Conservation (phyloP, 75 land plant genomes). For the Adiantum capillusveneris region DNA sequence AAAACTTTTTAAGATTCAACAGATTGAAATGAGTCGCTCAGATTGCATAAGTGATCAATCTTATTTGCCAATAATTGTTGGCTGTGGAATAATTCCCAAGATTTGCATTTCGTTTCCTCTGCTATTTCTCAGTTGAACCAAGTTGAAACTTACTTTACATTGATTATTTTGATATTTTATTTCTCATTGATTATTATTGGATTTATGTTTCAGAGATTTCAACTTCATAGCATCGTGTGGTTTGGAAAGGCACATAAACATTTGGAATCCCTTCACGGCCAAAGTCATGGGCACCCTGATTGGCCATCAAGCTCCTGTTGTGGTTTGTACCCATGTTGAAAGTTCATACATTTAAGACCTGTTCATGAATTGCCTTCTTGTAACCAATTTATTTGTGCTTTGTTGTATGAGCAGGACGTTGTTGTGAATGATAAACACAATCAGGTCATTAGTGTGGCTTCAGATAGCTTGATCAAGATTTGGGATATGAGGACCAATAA, state of each 20-base stretch:
- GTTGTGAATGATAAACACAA: conserved; percentile 29
- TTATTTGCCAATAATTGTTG: too few species aligned
- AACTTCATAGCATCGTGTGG: conserved; percentile 37
- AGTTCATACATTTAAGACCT: not conserved
- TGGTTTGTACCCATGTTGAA: conserved; percentile 8
- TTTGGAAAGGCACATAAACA: conserved; percentile 32
- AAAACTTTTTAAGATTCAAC: too few species aligned
- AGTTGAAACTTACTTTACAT: too few species aligned
- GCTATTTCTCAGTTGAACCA: too few species aligned
- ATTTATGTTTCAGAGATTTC: conserved; percentile 12
- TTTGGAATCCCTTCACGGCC: conserved; percentile 39
- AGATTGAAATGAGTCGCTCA: too few species aligned
- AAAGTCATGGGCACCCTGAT: conserved; percentile 24
- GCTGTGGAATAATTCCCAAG: too few species aligned
- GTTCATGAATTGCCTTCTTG: not conserved
- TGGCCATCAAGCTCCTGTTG: conserved; percentile 35
- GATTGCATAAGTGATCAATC: too few species aligned
- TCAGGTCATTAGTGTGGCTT: conserved; percentile 28
- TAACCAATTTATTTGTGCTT: not conserved
- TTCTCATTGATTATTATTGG: too few species aligned
- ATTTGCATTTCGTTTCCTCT: too few species aligned
- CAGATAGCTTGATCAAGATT: conserved; percentile 25
- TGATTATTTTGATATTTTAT: too few species aligned
- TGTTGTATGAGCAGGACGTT: conserved; percentile 19
- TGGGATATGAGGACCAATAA: conserved; percentile 34